Evolutionary conservation across 495 filamentous ascomycete species (phyloP).

Genomic region (Penicillium atrosanguineum): DNA sequence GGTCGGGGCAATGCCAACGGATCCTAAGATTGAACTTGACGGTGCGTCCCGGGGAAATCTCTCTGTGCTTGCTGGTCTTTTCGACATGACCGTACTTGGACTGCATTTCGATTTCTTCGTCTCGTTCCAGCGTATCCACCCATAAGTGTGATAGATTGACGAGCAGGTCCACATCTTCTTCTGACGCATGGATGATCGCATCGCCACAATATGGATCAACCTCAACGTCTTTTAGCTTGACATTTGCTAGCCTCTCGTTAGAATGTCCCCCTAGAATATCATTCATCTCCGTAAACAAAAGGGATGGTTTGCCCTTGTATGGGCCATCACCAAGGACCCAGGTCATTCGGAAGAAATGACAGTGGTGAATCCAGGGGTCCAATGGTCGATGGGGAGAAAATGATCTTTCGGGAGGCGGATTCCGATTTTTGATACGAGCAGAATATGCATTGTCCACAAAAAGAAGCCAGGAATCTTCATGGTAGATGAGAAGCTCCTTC

Average conservation of each 20-base stretch:
- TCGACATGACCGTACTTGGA: background rate
- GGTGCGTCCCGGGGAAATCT: background rate
- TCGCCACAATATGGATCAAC: background rate
- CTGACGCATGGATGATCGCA: background rate
- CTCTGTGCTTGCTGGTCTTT: background rate
- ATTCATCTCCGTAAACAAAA: background rate
- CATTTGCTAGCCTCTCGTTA: background rate
- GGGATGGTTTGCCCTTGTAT: background rate
- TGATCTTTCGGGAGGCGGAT: background rate
- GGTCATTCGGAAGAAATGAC: background rate
- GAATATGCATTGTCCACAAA: background rate
- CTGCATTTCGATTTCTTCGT: background rate
- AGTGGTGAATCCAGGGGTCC: background rate
- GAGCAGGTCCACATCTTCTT: background rate
- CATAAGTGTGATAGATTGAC: background rate
- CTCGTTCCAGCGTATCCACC: background rate
- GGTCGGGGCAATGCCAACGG: background rate
- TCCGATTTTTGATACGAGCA: background rate
- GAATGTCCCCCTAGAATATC: background rate
- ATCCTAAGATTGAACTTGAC: background rate
- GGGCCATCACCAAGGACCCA: background rate
- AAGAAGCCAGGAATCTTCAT: background rate
- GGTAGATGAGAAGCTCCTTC: background rate
- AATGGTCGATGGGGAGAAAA: background rate
- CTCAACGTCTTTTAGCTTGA: background rate